phyloP scores from a whole-genome alignment of 2,329 filamentous ascomycete species.

The Pleurostoma richardsiae region DNA sequence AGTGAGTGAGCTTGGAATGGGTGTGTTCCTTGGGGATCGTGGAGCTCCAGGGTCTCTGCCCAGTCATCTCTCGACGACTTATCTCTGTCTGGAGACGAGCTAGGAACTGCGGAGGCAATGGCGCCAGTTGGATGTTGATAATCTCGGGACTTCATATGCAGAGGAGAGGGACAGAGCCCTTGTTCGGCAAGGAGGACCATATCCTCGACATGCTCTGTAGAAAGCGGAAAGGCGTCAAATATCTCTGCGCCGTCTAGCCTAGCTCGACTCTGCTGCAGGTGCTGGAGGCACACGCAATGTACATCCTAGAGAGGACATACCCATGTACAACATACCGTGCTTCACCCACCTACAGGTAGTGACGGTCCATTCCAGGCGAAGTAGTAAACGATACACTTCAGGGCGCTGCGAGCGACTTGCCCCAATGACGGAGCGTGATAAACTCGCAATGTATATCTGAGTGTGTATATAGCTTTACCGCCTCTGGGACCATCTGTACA shows the following conservation, averaged over 20 bases:
- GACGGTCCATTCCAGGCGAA: too few species aligned
- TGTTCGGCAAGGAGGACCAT: background rate
- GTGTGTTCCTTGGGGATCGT: background rate
- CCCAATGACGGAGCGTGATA: too few species aligned
- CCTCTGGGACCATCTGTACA: too few species aligned
- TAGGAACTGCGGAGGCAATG: constrained; percentile 2
- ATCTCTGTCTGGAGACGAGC: constrained; percentile 5
- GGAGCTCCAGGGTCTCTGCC: background rate
- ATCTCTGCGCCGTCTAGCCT: too few species aligned
- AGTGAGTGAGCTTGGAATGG: background rate
- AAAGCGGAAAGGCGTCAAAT: background rate
- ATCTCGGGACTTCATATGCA: constrained; percentile 13
- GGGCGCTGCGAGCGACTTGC: too few species aligned
- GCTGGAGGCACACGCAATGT: too few species aligned
- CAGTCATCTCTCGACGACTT: constrained; percentile 10
- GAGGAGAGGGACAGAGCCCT: constrained; percentile 6
- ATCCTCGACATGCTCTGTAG: background rate
- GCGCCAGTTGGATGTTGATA: background rate
- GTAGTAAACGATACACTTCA: too few species aligned
- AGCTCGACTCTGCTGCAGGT: too few species aligned
- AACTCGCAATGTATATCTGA: too few species aligned
- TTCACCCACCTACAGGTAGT: too few species aligned
- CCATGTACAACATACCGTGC: background rate
- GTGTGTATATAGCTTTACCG: too few species aligned
- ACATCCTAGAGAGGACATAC: too few species aligned